Evolutionary conservation across 2,329 filamentous ascomycete species (phyloP).

Genomic region (Verticillium nonalfalfae): DNA sequence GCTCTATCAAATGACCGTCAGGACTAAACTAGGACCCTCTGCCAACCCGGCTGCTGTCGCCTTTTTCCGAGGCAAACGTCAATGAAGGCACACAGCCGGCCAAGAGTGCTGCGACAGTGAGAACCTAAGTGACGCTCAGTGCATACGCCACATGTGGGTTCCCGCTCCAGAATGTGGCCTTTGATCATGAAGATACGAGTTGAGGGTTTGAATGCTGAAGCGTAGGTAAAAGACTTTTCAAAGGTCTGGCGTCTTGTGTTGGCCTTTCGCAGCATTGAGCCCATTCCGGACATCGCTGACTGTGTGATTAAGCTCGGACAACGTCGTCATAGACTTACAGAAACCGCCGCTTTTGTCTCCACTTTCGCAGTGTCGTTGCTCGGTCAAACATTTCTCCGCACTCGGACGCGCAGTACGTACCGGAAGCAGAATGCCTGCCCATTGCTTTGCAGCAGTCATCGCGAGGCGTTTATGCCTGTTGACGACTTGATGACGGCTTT

Average conservation of each 20-base stretch:
- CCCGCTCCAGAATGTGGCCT: not conserved
- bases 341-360: not conserved
- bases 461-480: not conserved
- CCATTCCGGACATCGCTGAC: not conserved
- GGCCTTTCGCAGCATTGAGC: not conserved
- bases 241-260: not conserved
- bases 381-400: not conserved
- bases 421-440: not conserved
- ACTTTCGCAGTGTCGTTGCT: not conserved
- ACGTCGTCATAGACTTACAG: not conserved
- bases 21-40: not conserved
- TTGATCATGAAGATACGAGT: not conserved
- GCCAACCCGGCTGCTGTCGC: not conserved
- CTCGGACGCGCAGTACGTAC: not conserved
- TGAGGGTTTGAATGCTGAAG: not conserved
- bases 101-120: no score
- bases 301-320: not conserved
- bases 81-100: not conserved
- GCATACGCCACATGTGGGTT: not conserved
- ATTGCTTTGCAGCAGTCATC: not conserved
- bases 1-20: not conserved
- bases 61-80: not conserved
- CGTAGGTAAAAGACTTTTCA: not conserved
- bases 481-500: not conserved
- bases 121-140: not conserved